Base-by-base conservation (phyloP, 257 asterid species). In the Solanum bulbocastanum region DNA sequence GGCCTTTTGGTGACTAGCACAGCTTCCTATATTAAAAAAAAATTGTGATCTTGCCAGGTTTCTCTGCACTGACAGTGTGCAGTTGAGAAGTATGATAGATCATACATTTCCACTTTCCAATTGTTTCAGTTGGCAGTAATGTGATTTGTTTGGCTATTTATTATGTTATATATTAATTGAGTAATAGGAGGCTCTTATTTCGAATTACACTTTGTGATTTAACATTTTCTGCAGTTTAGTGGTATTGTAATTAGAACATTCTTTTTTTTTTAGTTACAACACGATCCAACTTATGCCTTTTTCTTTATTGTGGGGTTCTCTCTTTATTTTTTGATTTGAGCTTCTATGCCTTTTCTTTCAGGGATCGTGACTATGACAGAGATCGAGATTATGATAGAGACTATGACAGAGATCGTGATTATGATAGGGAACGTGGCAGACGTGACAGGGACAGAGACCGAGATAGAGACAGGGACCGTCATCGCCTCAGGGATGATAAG, bases 11-110 rank as follows among this genome's bases (percentile, higher is more conserved):
- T 94, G 93, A 88, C 76, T 86, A 37, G 78, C 88, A 89, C 95
- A 94, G 98, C 98, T 91, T 96, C 98, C 98, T 91, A 95, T 65
- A 95, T 76, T 85, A 25, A 89, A 94, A 44, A 44, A 83, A 74
- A 72, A 74, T 74, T 75, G 87, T 92, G 98, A 91, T 93, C 98
- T 96, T 93, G 92, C 99, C 98, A 97, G 99, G 98, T 96, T 96
- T 96, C 98, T 92, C 97, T 96, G 99, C 98, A 96, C 93, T 97
- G 99, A 95, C 96, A 96, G 99, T 95, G 99, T 95, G 98, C 99
- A 97, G 98, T 81, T 86, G 98, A 97, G 98, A 97, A 97, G 99
- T 97, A 96, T 95, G 96, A 92, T 91, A 95, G 98, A 91, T 96
- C 98, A 68, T 82, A 96, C 95, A 97, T 84, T 86, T 84, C 58